These are phyloP conservation scores for Rhododendron ovatum DNA, from an alignment of 148 eudicot genomes.

Conservation along the genomic window DNA sequence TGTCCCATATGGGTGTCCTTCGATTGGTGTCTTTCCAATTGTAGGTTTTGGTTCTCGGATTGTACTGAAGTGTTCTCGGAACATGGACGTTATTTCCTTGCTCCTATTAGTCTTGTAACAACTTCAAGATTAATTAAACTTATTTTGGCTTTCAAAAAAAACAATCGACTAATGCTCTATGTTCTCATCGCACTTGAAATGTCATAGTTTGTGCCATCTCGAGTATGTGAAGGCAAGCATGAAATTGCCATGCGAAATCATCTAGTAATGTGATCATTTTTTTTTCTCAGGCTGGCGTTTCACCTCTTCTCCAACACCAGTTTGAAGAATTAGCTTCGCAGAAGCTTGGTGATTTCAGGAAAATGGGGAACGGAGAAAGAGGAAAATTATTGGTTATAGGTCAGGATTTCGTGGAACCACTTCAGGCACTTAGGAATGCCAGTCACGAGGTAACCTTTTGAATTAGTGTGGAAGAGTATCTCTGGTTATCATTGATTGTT, in stretches of 20 bases:
- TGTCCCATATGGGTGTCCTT: too few relatives aligned
- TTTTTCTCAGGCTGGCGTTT: constrained; percentile 68
- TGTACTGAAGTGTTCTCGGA: too few relatives aligned
- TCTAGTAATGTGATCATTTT: neutral
- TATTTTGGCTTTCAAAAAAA: too few relatives aligned
- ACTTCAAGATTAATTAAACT: too few relatives aligned
- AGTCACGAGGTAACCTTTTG: constrained; percentile 62
- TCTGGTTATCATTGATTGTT: neutral
- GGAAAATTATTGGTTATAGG: constrained; percentile 64
- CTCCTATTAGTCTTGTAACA: too few relatives aligned
- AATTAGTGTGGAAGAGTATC: neutral
- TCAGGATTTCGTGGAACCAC: constrained; percentile 86
- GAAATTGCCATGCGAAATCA: neutral
- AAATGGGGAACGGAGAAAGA: constrained; percentile 23
- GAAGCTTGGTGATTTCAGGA: constrained; percentile 29
- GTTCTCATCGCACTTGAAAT: neutral
- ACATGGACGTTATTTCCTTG: too few relatives aligned
- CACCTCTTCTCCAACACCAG: constrained; percentile 73
- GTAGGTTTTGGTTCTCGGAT: too few relatives aligned
- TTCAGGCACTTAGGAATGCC: constrained; percentile 77
- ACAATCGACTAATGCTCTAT: neutral
- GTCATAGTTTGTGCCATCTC: neutral
- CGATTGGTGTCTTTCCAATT: too few relatives aligned
- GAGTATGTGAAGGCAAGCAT: neutral
- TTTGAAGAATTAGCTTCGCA: constrained; percentile 62